phyloP scores from a whole-genome alignment of 257 asterid species.

The Plantago elongata region DNA sequence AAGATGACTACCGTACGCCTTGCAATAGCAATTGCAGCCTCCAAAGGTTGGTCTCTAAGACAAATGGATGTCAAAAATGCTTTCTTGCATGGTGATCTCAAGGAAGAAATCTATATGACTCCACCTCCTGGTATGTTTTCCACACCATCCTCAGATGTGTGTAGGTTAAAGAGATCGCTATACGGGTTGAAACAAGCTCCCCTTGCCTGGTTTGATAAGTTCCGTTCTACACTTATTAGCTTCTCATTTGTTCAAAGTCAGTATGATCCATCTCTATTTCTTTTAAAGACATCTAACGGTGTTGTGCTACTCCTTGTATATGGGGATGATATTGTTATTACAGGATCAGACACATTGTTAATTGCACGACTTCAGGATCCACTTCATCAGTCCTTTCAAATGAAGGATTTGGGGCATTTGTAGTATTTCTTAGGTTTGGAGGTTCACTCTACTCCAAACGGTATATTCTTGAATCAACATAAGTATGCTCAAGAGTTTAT shows the following conservation, averaged over 20 bases:
- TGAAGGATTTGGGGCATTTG: neutral
- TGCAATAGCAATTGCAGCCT: too few relatives aligned
- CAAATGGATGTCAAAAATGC: too few relatives aligned
- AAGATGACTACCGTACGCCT: too few relatives aligned
- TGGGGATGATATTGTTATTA: neutral
- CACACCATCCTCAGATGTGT: neutral
- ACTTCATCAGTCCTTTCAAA: neutral
- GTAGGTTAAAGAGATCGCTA: neutral
- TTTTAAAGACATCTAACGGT: neutral
- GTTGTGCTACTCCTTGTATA: neutral
- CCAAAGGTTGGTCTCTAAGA: too few relatives aligned
- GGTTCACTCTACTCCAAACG: neutral
- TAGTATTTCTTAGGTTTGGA: conserved; percentile 2
- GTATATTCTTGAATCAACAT: neutral
- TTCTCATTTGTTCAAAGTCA: too few relatives aligned
- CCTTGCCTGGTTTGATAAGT: neutral
- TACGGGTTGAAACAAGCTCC: conserved; percentile 10
- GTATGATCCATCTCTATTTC: too few relatives aligned
- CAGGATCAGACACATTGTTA: neutral
- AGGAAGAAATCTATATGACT: neutral
- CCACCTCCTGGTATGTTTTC: neutral
- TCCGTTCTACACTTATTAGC: neutral
- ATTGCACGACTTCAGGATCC: neutral
- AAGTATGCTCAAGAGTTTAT: neutral
- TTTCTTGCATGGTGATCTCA: too few relatives aligned